Conservation (phyloP, 2,329 filamentous ascomycete species). For the Trichoderma asperellum region DNA sequence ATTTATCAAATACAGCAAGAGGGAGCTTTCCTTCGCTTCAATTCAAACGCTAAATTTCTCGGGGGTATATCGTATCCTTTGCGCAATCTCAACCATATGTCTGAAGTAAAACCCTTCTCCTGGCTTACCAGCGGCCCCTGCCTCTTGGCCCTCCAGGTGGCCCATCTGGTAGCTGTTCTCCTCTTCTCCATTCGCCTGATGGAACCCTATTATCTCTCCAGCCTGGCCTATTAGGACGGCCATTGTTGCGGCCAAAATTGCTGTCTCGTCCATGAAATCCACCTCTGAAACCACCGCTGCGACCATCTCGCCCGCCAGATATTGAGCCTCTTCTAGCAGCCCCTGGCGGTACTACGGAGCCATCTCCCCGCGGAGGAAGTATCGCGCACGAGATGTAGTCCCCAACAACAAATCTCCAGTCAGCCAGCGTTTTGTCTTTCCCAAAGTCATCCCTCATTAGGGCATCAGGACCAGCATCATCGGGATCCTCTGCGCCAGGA, state of each 20-base stretch:
- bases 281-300: conserved; percentile 34
- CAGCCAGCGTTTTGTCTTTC: conserved; percentile 72
- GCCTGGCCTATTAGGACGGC: conserved; percentile 44
- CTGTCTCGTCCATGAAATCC: conserved; percentile 36
- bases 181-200: conserved; percentile 68
- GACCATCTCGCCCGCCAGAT: conserved; percentile 32
- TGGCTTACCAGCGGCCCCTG: conserved; percentile 38
- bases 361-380: conserved; percentile 73
- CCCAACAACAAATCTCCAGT: conserved; percentile 82
- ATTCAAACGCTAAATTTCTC: conserved; percentile 18
- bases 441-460: conserved; percentile 55
- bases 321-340: conserved; percentile 38
- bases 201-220: conserved; percentile 48
- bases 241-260: conserved; percentile 41
- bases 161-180: conserved; percentile 63
- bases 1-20: neutral
- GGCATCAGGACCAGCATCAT: conserved; percentile 43
- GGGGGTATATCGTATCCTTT: conserved; percentile 38
- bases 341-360: conserved; percentile 69
- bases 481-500: conserved; percentile 48
- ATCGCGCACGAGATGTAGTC: conserved; percentile 87
- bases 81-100: neutral
- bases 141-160: conserved; percentile 40
- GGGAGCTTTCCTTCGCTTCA: neutral
- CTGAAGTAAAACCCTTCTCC: conserved; percentile 2